Conservation (phyloP, 257 asterid genomes). For the Solanum bulbocastanum region DNA sequence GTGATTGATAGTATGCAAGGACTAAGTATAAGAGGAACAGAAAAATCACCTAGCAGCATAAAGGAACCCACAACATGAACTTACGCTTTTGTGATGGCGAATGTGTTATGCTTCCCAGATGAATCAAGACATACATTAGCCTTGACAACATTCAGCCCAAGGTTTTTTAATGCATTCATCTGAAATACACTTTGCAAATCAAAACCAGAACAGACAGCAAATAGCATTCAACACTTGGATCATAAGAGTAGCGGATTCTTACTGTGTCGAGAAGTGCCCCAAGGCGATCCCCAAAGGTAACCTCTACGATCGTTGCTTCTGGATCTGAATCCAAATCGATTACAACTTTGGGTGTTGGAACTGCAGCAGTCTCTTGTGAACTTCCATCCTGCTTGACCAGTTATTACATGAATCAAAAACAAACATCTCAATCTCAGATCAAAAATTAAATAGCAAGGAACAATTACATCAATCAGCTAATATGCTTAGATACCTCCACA, state of each 20-base stretch:
- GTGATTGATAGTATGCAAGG: background rate
- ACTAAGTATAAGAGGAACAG: background rate
- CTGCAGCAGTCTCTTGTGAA: constrained; percentile 35
- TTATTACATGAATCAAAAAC: background rate
- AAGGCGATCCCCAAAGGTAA: constrained; percentile 93
- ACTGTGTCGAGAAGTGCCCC: constrained; percentile 96
- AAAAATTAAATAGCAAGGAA: background rate
- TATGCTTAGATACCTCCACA: constrained; percentile 54
- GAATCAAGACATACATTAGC: constrained; percentile 91
- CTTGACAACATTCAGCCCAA: constrained; percentile 86
- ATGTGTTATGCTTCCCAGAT: constrained; percentile 90
- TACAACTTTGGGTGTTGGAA: constrained; percentile 73
- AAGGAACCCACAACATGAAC: constrained; percentile 8
- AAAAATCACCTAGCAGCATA: background rate
- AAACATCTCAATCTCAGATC: background rate
- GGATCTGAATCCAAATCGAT: constrained; percentile 91
- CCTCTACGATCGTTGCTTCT: constrained; percentile 81
- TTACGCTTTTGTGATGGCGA: constrained; percentile 82
- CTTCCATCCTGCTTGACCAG: constrained; percentile 47
- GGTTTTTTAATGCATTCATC: constrained; percentile 81
- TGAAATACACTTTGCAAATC: constrained; percentile 26
- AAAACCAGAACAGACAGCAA: background rate
- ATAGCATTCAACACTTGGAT: background rate
- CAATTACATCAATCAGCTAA: constrained; percentile 2
- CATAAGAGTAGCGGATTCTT: constrained; percentile 1